phyloP scores from a whole-genome alignment of 2,329 filamentous ascomycete species.

The Trichoderma lentiforme region DNA sequence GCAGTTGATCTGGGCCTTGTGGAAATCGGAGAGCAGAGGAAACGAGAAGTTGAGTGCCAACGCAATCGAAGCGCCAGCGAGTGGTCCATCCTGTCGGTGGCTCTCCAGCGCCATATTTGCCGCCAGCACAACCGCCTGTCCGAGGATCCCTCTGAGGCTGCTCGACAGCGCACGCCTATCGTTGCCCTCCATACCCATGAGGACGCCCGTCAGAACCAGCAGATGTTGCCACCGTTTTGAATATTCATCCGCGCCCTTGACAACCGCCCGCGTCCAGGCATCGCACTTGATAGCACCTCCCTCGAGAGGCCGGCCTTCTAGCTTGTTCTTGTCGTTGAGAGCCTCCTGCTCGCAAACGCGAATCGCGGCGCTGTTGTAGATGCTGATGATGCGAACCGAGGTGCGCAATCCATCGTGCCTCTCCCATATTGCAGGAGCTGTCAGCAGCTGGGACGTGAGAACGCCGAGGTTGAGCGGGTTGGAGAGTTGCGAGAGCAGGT shows the following conservation, averaged over 20 bases:
- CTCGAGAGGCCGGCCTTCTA: slow-evolving; percentile 26
- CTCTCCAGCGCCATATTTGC: slow-evolving; percentile 69
- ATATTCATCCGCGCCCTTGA: slow-evolving; percentile 55
- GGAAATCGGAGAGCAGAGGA: slow-evolving; percentile 61
- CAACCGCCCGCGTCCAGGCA: slow-evolving; percentile 55
- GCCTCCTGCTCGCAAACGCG: slow-evolving; percentile 50
- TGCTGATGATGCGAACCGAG: slow-evolving; percentile 63
- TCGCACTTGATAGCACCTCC: slow-evolving; percentile 47
- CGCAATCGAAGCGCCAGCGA: slow-evolving; percentile 53
- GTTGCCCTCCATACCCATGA: slow-evolving; percentile 70
- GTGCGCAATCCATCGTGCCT: slow-evolving; percentile 57
- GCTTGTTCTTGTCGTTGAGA: slow-evolving; percentile 32
- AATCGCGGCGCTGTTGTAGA: slow-evolving; percentile 66
- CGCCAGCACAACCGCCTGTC: slow-evolving; percentile 70
- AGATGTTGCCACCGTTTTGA: slow-evolving; percentile 77
- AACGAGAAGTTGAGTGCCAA: slow-evolving; percentile 77
- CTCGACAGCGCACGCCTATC: slow-evolving; percentile 62
- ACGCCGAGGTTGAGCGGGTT: slow-evolving; percentile 74
- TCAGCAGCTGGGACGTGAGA: slow-evolving; percentile 68
- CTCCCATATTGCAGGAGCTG: slow-evolving; percentile 68
- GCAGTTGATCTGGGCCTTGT: slow-evolving; percentile 60
- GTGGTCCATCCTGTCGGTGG: slow-evolving; percentile 37
- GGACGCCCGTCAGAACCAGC: slow-evolving; percentile 72
- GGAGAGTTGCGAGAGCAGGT: slow-evolving; percentile 65
- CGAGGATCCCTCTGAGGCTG: slow-evolving; percentile 63